Evolutionary conservation across 495 filamentous ascomycete species (phyloP), one percentile per base, ranked within the genome.

Genomic region (Penicillium diatomitis): DNA sequence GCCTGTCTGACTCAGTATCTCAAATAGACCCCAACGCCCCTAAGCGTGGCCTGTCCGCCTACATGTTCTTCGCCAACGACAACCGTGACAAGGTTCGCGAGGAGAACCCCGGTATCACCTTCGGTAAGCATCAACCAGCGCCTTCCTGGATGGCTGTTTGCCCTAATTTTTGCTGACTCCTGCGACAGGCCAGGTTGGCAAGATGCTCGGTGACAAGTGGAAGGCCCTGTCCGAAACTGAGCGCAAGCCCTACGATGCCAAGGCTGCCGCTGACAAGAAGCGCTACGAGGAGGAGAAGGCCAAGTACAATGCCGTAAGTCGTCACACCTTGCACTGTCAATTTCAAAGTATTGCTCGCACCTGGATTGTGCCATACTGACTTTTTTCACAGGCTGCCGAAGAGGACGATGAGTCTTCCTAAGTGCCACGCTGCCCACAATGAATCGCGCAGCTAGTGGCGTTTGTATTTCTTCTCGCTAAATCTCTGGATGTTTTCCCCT

Each of bases 31-130:
- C 92, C 72, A 96, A 97, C 68, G 90, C 90, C 41, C 92, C 92
- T 64, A 99, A 97, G 87, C 87, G 92, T 72, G 94, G 90, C 73
- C 87, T 99, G 42, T 99, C 92, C 20, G 92, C 94, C 44, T 99
- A 99, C 82, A 99, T 99, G 92, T 99, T 97, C 82, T 99, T 99
- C 67, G 92, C 92, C 79, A 97, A 97, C 61, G 94, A 97, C 67
- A 86, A 96, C 70, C 90, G 92, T 57, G 92, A 97, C 58, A 95
- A 92, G 68, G 92, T 99, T 57, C 87, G 91, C 62, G 87, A 94
- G 65, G 92, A 99, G 71, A 97, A 99, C 78, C 91, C 94, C 4
- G 91, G 91, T 49, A 95, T 99, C 73, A 83, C 82, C 49, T 99
- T 99, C 70, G 92, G 89, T 95, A 84, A 52, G 77, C 31, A 30